Evolutionary conservation across 2,329 filamentous ascomycete genomes (phyloP).

Genomic region (Pyrenophora teres): DNA sequence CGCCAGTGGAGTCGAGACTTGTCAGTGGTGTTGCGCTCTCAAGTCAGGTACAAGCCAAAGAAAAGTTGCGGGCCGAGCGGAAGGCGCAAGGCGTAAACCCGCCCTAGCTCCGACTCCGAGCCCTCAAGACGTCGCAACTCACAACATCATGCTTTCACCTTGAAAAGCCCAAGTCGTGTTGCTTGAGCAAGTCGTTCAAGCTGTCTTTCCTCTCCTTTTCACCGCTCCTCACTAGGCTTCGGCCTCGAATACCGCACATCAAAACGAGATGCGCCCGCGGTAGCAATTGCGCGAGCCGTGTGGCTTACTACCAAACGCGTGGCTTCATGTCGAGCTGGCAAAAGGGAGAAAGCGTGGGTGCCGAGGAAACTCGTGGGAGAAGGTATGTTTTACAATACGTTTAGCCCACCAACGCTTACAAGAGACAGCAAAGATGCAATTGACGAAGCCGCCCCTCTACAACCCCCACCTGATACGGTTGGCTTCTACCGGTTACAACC

Average conservation of each 20-base stretch:
- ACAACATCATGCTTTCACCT: constrained; percentile 17
- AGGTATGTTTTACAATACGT: constrained; percentile 9
- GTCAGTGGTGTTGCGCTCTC: not conserved
- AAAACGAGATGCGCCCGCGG: constrained; percentile 47
- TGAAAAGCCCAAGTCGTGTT: not conserved
- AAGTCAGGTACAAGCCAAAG: constrained; percentile 10
- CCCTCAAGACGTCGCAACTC: not conserved
- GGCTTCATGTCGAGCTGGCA: constrained; percentile 29
- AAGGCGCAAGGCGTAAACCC: constrained; percentile 15
- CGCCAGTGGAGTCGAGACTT: not conserved
- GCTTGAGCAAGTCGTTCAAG: constrained; percentile 34
- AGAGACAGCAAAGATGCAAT: constrained; percentile 15
- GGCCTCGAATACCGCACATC: constrained; percentile 52
- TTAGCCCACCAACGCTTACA: constrained; percentile 13
- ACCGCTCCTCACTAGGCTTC: constrained; percentile 51
- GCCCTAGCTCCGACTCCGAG: constrained; percentile 17
- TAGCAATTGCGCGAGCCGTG: constrained; percentile 52
- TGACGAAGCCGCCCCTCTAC: constrained; percentile 15
- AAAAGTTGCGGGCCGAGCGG: constrained; percentile 33
- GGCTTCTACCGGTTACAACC: constrained; percentile 42
- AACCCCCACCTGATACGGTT: constrained; percentile 18
- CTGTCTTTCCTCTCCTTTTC: constrained; percentile 50
- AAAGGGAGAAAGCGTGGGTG: constrained; percentile 21
- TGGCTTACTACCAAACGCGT: constrained; percentile 44
- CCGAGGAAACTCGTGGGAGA: constrained; percentile 19